A percentile compares a stretch with the other conserved stretches of the same genome.
phyloP scores from a whole-genome alignment of 352 stramenopile species.

The Halophytophthora polymorphica region DNA sequence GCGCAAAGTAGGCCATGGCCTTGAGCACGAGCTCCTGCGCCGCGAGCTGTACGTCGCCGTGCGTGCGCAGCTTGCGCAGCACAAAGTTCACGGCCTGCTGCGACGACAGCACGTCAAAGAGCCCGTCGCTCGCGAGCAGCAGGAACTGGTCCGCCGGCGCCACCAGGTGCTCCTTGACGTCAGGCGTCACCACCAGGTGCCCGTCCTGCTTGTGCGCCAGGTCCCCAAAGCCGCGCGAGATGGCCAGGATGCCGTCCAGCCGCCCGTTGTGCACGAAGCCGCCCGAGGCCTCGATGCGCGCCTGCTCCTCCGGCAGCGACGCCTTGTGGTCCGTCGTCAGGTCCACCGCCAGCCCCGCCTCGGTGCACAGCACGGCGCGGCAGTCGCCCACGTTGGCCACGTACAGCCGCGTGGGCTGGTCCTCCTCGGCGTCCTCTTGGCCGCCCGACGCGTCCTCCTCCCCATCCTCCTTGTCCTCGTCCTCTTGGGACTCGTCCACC shows the following conservation, averaged over 20 bases:
- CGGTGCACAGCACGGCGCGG: conserved; percentile 82
- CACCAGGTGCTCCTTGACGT: conserved; percentile 71
- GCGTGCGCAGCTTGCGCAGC: conserved; percentile 77
- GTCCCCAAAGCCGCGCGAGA: conserved; percentile 88
- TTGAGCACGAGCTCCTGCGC: conserved; percentile 87
- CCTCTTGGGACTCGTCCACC: neutral
- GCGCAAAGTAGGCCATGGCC: conserved; percentile 84
- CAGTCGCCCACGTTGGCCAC: conserved; percentile 90
- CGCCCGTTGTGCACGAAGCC: conserved; percentile 89
- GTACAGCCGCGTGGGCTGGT: conserved; percentile 57
- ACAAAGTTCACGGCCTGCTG: conserved; percentile 92
- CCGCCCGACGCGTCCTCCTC: conserved; percentile 2
- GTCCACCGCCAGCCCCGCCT: conserved; percentile 66
- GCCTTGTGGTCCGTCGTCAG: conserved; percentile 89
- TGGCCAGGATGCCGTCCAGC: conserved; percentile 82
- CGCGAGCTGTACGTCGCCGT: conserved; percentile 87
- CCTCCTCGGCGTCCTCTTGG: conserved; percentile 16
- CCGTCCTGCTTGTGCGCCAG: conserved; percentile 86
- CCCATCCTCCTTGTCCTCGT: neutral
- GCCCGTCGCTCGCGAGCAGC: conserved; percentile 88
- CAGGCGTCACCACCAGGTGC: conserved; percentile 81
- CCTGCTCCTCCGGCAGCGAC: conserved; percentile 68
- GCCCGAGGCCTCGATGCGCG: conserved; percentile 72
- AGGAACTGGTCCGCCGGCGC: conserved; percentile 82
- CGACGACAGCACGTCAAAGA: conserved; percentile 90